phyloP scores from a whole-genome alignment of 257 asterid genomes.

The Solanum pennellii region DNA sequence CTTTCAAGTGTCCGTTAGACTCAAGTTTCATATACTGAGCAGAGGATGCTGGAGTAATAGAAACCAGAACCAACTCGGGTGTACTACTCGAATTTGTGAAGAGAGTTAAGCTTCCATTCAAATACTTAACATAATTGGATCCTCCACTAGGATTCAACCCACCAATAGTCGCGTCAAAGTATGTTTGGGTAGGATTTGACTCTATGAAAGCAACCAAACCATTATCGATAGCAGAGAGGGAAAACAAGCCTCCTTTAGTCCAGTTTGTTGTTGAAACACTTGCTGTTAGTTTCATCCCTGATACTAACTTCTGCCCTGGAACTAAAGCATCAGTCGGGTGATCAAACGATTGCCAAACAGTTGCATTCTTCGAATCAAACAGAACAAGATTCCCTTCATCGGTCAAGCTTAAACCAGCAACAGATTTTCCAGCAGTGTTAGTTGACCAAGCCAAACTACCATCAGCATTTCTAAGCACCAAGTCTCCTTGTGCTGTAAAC shows the following conservation, averaged over 20 bases:
- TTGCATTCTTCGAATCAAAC: neutral
- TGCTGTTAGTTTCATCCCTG: constrained; percentile 10
- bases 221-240: neutral
- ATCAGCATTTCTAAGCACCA: constrained; percentile 5
- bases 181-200: constrained; percentile 5
- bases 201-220: constrained; percentile 2
- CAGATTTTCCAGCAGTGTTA: neutral
- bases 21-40: constrained; percentile 3
- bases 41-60: neutral
- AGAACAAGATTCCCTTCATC: constrained; percentile 7
- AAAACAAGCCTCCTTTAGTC: neutral
- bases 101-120: neutral
- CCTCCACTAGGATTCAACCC: neutral
- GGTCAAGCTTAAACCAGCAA: constrained; percentile 3
- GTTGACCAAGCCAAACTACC: constrained; percentile 14
- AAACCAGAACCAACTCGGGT: neutral
- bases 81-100: neutral
- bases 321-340: constrained; percentile 13
- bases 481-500: constrained; percentile 4
- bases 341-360: constrained; percentile 17
- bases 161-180: neutral
- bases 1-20: constrained; percentile 13
- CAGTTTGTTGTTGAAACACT: constrained; percentile 1
- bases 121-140: neutral
- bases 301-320: constrained; percentile 6